Evolutionary conservation across 2,329 filamentous ascomycete species (phyloP), one percentile per base, ranked within the genome.

Genomic region (Penicillium sp.): DNA sequence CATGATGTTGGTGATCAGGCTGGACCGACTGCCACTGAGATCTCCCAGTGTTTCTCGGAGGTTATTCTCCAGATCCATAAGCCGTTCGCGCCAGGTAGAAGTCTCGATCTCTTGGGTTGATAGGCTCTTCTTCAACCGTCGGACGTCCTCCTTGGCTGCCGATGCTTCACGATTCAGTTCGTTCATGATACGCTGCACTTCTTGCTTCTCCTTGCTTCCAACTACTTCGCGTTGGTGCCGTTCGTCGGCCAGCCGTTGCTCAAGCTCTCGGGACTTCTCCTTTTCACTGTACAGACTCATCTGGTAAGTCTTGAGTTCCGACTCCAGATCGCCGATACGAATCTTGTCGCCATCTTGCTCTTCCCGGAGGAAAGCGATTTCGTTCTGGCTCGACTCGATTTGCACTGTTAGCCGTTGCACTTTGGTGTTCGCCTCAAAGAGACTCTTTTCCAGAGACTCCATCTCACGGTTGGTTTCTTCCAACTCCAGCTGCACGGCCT

Each of bases 341-440:
- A 98, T 94, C 76, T 98, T 98, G 72, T 98, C 93, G 13, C 80
- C 81, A 67, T 98, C 93, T 65, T 98, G 93, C 70, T 98, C 93
- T 62, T 98, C 93, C 2, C 93, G 83, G 35, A 98, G 67, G 76
- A 98, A 98, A 1, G 87, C 83, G 66, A 97, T 94, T 65, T 98
- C 93, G 43, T 84, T 84, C 56, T 96, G 91, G 41, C 86, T 84
- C 4, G 87, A 94, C 67, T 98, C 93, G 50, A 91, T 84, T 60
- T 97, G 90, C 20, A 98, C 87, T 3, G 86, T 84, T 2, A 97
- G 76, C 37, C 90, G 81, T 57, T 94, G 86, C 33, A 86, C 84
- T 73, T 97, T 97, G 54, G 85, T 81, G 59, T 91, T 91, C 5
- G 87, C 75, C 60, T 97, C 91, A 27, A 83, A 77, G 11, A 96